These are phyloP conservation scores for Colletotrichum navitas DNA, from an alignment of 2,329 filamentous ascomycete species.

Conservation along the genomic window DNA sequence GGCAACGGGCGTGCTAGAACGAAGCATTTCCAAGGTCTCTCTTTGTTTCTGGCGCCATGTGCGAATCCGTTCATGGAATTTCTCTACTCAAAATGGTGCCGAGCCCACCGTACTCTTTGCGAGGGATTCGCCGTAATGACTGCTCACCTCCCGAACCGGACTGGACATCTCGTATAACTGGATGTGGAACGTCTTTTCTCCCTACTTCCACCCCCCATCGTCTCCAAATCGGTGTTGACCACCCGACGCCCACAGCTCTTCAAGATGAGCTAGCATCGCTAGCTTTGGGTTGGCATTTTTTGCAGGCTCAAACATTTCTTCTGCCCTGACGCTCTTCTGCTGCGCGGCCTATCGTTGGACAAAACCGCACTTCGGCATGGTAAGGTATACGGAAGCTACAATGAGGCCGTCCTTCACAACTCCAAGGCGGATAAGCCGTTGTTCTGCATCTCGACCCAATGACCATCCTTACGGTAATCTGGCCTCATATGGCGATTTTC, in stretches of 20 bases:
- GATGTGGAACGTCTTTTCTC: background rate
- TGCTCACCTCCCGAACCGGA: background rate
- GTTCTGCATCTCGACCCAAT: background rate
- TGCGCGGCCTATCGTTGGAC: background rate
- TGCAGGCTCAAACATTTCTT: background rate
- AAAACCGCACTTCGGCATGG: background rate
- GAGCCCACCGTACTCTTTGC: background rate
- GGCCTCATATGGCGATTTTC: background rate
- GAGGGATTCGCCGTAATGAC: background rate
- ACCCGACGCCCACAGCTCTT: background rate
- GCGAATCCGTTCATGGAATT: constrained; percentile 3
- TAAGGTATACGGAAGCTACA: background rate
- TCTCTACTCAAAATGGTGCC: background rate
- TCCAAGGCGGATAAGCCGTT: background rate
- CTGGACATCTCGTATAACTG: background rate
- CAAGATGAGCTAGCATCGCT: background rate
- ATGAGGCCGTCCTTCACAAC: background rate
- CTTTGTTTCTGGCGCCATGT: constrained; percentile 12
- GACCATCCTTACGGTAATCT: background rate
- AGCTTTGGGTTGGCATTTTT: background rate
- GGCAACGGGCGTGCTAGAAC: background rate
- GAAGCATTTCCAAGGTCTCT: background rate
- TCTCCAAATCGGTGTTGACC: background rate
- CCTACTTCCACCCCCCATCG: background rate
- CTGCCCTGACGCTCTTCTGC: background rate